Conservation (phyloP, 305 asterid genomes). For the Solanum hybrid region DNA sequence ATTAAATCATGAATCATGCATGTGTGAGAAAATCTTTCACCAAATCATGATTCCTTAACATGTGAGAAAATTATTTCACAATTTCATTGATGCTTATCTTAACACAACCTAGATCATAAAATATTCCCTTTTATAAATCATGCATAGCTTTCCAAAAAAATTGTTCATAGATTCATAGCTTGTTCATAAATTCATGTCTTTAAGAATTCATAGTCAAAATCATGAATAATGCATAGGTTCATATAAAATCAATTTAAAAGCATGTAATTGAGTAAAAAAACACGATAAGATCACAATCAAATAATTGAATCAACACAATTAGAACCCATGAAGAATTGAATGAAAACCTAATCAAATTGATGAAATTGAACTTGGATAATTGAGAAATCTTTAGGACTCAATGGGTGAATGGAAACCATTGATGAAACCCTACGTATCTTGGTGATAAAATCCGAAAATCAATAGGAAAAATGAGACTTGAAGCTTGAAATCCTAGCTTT, state of each 20-base stretch:
- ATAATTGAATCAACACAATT: background rate
- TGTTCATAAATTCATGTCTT: background rate
- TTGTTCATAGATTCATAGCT: background rate
- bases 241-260: background rate
- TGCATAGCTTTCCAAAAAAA: background rate
- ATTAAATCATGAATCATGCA: background rate
- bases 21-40: background rate
- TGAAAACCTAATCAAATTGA: background rate
- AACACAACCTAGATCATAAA: background rate
- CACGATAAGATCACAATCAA: background rate
- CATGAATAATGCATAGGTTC: background rate
- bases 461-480: background rate
- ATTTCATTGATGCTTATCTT: background rate
- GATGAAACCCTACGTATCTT: background rate
- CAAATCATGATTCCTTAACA: background rate
- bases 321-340: background rate
- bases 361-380: background rate
- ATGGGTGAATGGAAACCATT: background rate
- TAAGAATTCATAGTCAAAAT: background rate
- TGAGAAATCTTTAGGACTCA: background rate
- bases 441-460: background rate
- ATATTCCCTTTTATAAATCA: background rate
- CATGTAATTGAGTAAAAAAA: background rate
- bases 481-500: background rate
- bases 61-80: background rate